Evolutionary conservation across 2,329 filamentous ascomycete species (phyloP).

Genomic region (Orbilia blumenaviensis): DNA sequence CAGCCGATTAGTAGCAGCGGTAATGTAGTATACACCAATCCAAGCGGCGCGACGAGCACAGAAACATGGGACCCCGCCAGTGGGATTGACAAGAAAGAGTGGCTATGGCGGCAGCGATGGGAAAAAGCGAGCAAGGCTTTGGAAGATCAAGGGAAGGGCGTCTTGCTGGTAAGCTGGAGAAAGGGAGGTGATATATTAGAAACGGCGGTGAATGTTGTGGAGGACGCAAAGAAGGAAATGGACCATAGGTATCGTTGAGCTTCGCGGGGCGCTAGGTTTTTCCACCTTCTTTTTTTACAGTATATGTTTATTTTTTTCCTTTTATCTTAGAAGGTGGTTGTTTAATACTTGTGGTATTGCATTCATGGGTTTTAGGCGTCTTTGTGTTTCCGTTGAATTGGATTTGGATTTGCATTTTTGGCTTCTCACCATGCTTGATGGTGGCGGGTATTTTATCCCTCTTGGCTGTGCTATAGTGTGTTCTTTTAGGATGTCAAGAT

Average conservation of each 20-base stretch:
- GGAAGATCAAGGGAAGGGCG: constrained; percentile 67
- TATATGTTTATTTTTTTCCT: background rate
- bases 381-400: background rate
- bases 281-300: background rate
- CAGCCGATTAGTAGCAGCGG: constrained; percentile 52
- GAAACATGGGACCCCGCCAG: constrained; percentile 55
- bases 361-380: background rate
- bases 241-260: constrained; percentile 54
- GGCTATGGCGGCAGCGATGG: constrained; percentile 76
- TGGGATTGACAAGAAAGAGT: constrained; percentile 72
- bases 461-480: constrained; percentile 29
- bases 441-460: constrained; percentile 13
- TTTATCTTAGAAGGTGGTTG: background rate
- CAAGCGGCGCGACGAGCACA: constrained; percentile 52
- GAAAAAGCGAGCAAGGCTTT: constrained; percentile 72
- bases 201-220: constrained; percentile 73
- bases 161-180: constrained; percentile 77
- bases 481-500: constrained; percentile 1
- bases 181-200: constrained; percentile 74
- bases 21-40: constrained; percentile 52
- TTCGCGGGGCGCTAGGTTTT: background rate
- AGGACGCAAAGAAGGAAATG: constrained; percentile 66
- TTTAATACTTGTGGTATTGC: constrained; percentile 7
- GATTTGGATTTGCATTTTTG: background rate
- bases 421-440: background rate